Base-by-base conservation (phyloP, 257 asterid species). In the Eucommia ulmoides region DNA sequence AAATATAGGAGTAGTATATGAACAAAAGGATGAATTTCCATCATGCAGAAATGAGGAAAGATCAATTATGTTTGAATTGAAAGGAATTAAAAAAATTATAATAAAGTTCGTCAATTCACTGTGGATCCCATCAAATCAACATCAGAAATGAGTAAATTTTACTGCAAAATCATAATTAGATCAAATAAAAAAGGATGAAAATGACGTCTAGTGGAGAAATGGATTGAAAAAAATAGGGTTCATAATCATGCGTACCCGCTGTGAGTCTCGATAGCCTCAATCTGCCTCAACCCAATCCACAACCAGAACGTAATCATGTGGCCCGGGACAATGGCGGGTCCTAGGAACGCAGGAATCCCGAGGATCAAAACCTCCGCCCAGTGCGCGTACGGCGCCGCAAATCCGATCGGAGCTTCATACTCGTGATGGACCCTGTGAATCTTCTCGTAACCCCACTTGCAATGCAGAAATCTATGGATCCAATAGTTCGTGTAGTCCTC, bases 181-280 rank as follows among this genome's bases (percentile, higher is more conserved):
- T 81, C 83, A 12, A 12, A 5, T 12, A 80, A 82, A 82, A 72
- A 65, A 74, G 49, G 53, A n/a, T n/a, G n/a, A n/a, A n/a, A n/a
- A n/a, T n/a, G n/a, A n/a, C n/a, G n/a, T n/a, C n/a, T 53, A 73
- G 66, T 61, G 66, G 63, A 57, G 58, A 22, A 54, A 62, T 68
- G 41, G 50, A 63, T 42, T 5, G 38, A 5, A 5, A 29, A 5
- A 29, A 29, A 29, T 7, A 12, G 12, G 12, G 38, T 7, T 12
- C 20, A 19, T 48, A 38, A 71, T 81, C 85, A 79, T 65, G 95
- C 74, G 44, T 68, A 91, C 98, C 98, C 98, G 72, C 96, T 80
- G 75, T 91, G 98, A 72, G 98, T 82, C 70, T 91, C 96, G 65
- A 91, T 91, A 33, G 98, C 98, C 81, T 85, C 98, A 53, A 83